A percentile compares a stretch with the other conserved stretches of the same genome.
Conservation (phyloP, 83 land plant genomes). For the Picea abies region DNA sequence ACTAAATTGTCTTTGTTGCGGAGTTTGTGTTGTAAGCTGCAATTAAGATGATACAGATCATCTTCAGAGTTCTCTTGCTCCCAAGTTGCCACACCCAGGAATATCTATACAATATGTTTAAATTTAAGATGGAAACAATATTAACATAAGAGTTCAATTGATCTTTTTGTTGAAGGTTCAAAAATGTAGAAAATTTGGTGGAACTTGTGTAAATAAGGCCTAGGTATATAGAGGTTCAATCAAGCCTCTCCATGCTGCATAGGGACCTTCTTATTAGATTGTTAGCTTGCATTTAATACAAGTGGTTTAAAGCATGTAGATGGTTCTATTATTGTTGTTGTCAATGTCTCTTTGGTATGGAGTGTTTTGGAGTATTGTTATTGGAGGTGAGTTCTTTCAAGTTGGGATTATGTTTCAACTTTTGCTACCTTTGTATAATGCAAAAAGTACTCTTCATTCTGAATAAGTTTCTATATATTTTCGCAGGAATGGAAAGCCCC, state of each 20-base stretch:
- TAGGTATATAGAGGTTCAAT: too few relatives aligned
- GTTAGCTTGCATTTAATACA: not conserved
- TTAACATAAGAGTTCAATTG: too few relatives aligned
- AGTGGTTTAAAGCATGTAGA: not conserved
- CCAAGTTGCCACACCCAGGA: too few relatives aligned
- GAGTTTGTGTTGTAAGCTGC: too few relatives aligned
- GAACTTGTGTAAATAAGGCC: too few relatives aligned
- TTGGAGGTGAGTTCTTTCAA: not conserved
- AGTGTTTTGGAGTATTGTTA: not conserved
- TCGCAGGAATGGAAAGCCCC: conserved; percentile 81
- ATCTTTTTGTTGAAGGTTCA: too few relatives aligned
- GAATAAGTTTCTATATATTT: not conserved
- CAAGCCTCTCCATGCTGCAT: not conserved
- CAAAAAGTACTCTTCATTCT: not conserved
- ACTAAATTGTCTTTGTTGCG: too few relatives aligned
- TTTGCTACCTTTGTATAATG: not conserved
- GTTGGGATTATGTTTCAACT: not conserved
- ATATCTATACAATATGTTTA: too few relatives aligned
- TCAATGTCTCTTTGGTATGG: not conserved
- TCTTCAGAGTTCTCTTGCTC: too few relatives aligned
- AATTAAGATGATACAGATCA: too few relatives aligned
- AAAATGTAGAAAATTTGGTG: too few relatives aligned
- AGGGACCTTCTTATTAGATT: not conserved
- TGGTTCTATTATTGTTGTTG: not conserved
- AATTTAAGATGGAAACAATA: too few relatives aligned